Evolutionary conservation across 1,284 basidiomycete genomes (phyloP).

Genomic region (Ceratobasidium papillatum): DNA sequence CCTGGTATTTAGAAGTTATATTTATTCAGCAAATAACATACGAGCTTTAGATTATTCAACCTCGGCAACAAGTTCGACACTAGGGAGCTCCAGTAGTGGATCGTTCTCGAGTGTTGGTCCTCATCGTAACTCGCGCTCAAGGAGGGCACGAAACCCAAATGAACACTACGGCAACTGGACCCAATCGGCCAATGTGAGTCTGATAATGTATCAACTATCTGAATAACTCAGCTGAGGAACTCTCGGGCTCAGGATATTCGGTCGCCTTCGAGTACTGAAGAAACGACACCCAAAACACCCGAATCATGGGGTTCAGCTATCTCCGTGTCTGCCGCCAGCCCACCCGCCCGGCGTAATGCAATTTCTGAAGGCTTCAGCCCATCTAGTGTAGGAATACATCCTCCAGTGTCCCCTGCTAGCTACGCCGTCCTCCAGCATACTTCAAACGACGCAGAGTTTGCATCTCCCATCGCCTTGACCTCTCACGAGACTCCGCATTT

Average conservation of each 20-base stretch:
- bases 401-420: neutral
- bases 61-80: neutral
- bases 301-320: constrained; percentile 2
- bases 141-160: neutral
- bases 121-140: neutral
- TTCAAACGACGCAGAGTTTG: neutral
- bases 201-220: too few relatives aligned
- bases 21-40: neutral
- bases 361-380: neutral
- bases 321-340: neutral
- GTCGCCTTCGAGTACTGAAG: constrained; percentile 14
- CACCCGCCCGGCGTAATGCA: constrained; percentile 5
- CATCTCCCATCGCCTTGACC: neutral
- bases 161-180: neutral
- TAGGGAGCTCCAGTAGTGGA: neutral
- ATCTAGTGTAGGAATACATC: too few relatives aligned
- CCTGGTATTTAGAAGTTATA: neutral
- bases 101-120: constrained; percentile 6
- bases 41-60: neutral
- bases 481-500: neutral
- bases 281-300: neutral
- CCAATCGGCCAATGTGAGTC: neutral
- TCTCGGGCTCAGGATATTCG: neutral
- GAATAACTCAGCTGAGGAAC: neutral
- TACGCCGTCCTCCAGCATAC: neutral